phyloP scores from a whole-genome alignment of 2,329 filamentous ascomycete species.

The Colletotrichum magnum region DNA sequence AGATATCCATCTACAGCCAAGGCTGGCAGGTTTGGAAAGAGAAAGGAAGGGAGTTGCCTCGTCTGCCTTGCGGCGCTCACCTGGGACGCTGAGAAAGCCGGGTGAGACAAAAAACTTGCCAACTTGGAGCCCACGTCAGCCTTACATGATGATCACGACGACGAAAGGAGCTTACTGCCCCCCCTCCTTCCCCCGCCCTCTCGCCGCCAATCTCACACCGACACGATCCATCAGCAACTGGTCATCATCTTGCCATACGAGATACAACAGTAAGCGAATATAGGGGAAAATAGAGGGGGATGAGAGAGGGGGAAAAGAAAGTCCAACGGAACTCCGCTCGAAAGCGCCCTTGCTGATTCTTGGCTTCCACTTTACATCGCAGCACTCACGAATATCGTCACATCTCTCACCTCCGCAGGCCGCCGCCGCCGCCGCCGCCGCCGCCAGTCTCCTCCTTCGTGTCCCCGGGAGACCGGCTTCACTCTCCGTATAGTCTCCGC shows the following conservation, averaged over 20 bases:
- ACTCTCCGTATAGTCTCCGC: too few relatives aligned
- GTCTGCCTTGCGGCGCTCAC: not conserved
- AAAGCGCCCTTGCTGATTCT: not conserved
- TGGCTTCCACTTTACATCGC: not conserved
- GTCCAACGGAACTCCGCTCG: slow-evolving; percentile 8
- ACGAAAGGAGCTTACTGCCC: not conserved
- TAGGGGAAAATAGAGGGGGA: not conserved
- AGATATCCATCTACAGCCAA: too few relatives aligned
- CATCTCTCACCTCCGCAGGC: not conserved
- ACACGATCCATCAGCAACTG: not conserved
- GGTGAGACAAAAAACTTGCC: too few relatives aligned
- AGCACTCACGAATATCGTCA: not conserved
- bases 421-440: too few relatives aligned
- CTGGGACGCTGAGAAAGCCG: too few relatives aligned
- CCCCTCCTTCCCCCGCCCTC: too few relatives aligned
- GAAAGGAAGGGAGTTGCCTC: not conserved
- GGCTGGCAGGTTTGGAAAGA: not conserved
- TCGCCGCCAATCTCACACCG: not conserved
- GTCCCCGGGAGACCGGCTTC: too few relatives aligned
- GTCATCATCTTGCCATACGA: not conserved
- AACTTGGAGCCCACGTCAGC: too few relatives aligned
- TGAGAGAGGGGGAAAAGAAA: not conserved
- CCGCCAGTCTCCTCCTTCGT: too few relatives aligned
- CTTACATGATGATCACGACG: too few relatives aligned
- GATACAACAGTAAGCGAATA: slow-evolving; percentile 14